These are phyloP conservation scores for Pyrenophora seminiperda DNA, from an alignment of 2,329 filamentous ascomycete genomes.

Conservation along the genomic window DNA sequence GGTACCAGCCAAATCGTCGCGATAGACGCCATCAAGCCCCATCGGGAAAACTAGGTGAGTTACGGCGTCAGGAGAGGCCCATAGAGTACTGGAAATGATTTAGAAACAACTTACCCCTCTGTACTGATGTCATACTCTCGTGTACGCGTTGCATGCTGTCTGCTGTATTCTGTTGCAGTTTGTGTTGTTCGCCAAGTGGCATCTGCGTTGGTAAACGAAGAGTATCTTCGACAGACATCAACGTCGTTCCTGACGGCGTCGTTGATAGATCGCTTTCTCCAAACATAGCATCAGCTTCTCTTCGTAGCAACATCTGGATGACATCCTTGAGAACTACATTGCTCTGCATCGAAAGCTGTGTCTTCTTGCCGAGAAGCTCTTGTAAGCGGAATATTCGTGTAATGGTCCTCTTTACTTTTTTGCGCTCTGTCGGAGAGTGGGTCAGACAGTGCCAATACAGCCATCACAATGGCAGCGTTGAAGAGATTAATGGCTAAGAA, in stretches of 20 bases:
- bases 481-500: constrained; percentile 55
- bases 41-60: background rate
- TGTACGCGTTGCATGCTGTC: constrained; percentile 15
- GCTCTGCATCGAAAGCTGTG: constrained; percentile 19
- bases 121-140: constrained; percentile 20
- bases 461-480: constrained; percentile 53
- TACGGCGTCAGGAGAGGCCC: background rate
- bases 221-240: constrained; percentile 21
- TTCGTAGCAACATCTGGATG: constrained; percentile 20
- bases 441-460: constrained; percentile 51
- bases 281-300: constrained; percentile 22
- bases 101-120: constrained; percentile 13
- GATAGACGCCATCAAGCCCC: background rate
- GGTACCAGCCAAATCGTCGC: background rate
- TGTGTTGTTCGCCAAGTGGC: background rate
- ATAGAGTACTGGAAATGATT: background rate
- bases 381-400: constrained; percentile 52
- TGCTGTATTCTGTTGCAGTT: constrained; percentile 1
- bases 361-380: constrained; percentile 33
- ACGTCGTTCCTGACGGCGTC: background rate
- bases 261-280: background rate
- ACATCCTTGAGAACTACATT: constrained; percentile 22
- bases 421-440: constrained; percentile 51
- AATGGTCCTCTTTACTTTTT: constrained; percentile 52
- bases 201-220: constrained; percentile 19